Evolutionary conservation across 164 flowering plant genomes (phyloP).

Genomic region (Piper betle): DNA sequence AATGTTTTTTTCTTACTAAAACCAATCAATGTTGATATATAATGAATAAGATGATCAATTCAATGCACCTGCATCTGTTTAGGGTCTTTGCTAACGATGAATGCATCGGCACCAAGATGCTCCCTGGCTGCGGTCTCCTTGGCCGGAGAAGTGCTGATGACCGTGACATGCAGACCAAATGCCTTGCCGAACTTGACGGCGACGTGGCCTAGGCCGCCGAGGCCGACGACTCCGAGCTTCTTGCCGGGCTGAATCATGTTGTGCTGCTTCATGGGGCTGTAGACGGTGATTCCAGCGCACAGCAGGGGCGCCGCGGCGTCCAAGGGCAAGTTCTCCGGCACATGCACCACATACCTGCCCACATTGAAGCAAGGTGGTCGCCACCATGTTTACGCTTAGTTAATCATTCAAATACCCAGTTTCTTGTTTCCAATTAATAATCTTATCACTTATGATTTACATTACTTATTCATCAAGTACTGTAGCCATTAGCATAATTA

Average conservation of each 20-base stretch:
- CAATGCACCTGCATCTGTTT: slow-evolving; percentile 43
- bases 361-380: neutral
- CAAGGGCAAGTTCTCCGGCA: slow-evolving; percentile 51
- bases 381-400: neutral
- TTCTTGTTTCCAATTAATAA: too few species aligned
- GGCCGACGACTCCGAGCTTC: slow-evolving; percentile 58
- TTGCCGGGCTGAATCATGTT: slow-evolving; percentile 34
- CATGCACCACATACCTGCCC: slow-evolving; percentile 43
- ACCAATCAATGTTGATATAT: neutral
- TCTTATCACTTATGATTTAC: too few species aligned
- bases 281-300: slow-evolving; percentile 73
- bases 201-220: slow-evolving; percentile 72
- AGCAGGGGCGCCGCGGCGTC: slow-evolving; percentile 63
- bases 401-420: neutral
- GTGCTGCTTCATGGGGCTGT: slow-evolving; percentile 50
- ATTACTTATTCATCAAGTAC: too few species aligned
- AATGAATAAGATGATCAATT: too few species aligned
- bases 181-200: slow-evolving; percentile 75
- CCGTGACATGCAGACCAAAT: slow-evolving; percentile 69
- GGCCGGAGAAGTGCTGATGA: slow-evolving; percentile 63
- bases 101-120: slow-evolving; percentile 54
- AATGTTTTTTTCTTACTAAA: neutral
- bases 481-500: too few species aligned
- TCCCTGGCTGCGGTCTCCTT: slow-evolving; percentile 54
- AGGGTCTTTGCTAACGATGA: slow-evolving; percentile 42